These are phyloP conservation scores for Biscogniauxia mediterranea DNA, from an alignment of 2,329 filamentous ascomycete genomes.

Conservation along the genomic window DNA sequence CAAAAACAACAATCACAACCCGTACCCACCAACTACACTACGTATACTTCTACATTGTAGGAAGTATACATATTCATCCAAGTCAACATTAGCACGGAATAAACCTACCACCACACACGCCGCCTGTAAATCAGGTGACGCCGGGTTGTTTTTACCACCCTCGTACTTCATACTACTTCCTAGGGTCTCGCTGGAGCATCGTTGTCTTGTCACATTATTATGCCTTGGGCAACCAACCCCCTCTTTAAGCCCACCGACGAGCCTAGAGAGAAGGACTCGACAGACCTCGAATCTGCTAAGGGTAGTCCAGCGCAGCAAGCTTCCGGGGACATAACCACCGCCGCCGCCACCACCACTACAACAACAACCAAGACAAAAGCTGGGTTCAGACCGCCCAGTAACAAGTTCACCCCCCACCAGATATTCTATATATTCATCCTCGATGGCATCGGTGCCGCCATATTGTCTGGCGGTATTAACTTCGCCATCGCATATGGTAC, in stretches of 20 bases:
- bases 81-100: too few species aligned
- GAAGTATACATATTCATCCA: background rate
- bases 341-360: background rate
- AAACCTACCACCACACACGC: too few species aligned
- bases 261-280: background rate
- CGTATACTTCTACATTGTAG: background rate
- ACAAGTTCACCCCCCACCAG: slow-evolving; percentile 42
- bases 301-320: slow-evolving; percentile 1
- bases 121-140: background rate
- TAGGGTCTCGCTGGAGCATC: background rate
- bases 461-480: slow-evolving; percentile 51
- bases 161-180: background rate
- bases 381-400: slow-evolving; percentile 34
- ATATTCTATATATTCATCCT: slow-evolving; percentile 48
- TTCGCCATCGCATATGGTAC: slow-evolving; percentile 51
- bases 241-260: slow-evolving; percentile 16
- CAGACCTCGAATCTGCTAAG: slow-evolving; percentile 18
- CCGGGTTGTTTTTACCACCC: background rate
- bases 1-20: background rate
- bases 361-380: slow-evolving; percentile 5
- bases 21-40: too few species aligned
- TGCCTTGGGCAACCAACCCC: slow-evolving; percentile 29
- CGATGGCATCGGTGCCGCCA: slow-evolving; percentile 45
- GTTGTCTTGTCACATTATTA: slow-evolving; percentile 11
- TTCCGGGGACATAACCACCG: background rate